Evolutionary conservation across 768 basidiomycete genomes (phyloP).

Genomic region (Suillus discolor): DNA sequence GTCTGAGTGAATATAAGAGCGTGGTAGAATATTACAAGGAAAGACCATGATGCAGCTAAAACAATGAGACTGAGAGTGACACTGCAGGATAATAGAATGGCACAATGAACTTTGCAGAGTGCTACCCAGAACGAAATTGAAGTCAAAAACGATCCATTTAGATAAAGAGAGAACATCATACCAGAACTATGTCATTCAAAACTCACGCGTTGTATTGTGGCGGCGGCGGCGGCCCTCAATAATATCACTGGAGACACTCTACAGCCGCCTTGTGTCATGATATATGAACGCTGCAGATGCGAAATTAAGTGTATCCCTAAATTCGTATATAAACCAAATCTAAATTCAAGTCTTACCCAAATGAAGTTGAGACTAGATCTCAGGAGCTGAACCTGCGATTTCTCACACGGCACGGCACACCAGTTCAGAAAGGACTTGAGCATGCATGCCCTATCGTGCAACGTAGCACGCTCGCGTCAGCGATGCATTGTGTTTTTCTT

Average conservation of each 20-base stretch:
- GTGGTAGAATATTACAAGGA: too few relatives aligned
- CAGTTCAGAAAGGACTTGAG: neutral
- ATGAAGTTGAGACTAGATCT: neutral
- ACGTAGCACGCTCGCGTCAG: neutral
- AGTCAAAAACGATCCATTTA: neutral
- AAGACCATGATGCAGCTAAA: too few relatives aligned
- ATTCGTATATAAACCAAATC: neutral
- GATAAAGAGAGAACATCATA: neutral
- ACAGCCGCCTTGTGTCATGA: neutral
- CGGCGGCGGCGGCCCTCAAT: neutral
- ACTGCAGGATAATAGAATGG: too few relatives aligned
- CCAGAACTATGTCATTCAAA: neutral
- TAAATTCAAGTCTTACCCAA: neutral
- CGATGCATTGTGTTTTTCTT: neutral
- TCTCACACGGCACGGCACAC: neutral
- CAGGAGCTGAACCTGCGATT: neutral
- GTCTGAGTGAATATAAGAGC: too few relatives aligned
- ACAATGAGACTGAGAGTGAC: too few relatives aligned
- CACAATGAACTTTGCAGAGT: neutral
- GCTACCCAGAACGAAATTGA: neutral
- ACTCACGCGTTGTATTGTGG: too few relatives aligned
- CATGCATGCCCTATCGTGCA: neutral
- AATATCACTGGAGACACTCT: neutral
- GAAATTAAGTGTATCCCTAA: neutral
- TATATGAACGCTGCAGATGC: neutral